These are phyloP conservation scores for Lobosporangium transversale DNA, from an alignment of 192 early-diverging fungal species.

Conservation along the genomic window DNA sequence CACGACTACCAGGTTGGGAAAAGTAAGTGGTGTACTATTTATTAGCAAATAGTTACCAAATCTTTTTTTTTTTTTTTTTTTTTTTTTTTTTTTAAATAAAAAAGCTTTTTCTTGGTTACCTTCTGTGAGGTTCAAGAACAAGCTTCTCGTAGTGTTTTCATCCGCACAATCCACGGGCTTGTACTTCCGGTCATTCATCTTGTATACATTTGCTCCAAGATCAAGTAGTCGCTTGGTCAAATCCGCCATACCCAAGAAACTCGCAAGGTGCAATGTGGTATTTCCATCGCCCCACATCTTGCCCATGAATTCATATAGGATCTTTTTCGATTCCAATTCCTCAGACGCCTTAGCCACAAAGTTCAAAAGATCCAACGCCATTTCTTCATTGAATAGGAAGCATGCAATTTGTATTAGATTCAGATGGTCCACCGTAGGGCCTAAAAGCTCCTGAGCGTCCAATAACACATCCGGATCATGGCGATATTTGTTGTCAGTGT, in stretches of 20 bases:
- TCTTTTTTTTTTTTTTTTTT: not conserved
- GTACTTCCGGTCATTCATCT: slow-evolving; percentile 67
- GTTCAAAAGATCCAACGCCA: slow-evolving; percentile 67
- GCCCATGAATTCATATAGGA: slow-evolving; percentile 75
- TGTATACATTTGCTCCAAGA: slow-evolving; percentile 59
- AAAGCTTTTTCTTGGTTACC: slow-evolving; percentile 1
- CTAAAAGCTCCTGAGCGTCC: slow-evolving; percentile 69
- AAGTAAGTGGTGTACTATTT: not conserved
- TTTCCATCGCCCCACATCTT: slow-evolving; percentile 76
- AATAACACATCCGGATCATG: slow-evolving; percentile 67
- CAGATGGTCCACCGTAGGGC: slow-evolving; percentile 63
- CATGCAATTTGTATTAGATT: slow-evolving; percentile 75
- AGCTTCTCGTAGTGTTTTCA: slow-evolving; percentile 61
- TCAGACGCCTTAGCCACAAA: slow-evolving; percentile 66
- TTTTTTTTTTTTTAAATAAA: not conserved
- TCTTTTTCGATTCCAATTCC: slow-evolving; percentile 68
- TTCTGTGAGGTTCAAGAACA: slow-evolving; percentile 47
- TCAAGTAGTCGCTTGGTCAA: slow-evolving; percentile 66
- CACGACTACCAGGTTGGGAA: slow-evolving; percentile 11
- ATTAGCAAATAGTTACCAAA: not conserved
- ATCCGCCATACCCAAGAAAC: slow-evolving; percentile 72
- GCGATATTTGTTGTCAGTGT: slow-evolving; percentile 61
- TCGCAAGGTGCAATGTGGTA: slow-evolving; percentile 70
- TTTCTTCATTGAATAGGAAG: slow-evolving; percentile 71
- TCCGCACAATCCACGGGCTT: slow-evolving; percentile 76